Evolutionary conservation across 805 yeast genomes (phyloP).

Genomic region (Saturnispora saitoi): DNA sequence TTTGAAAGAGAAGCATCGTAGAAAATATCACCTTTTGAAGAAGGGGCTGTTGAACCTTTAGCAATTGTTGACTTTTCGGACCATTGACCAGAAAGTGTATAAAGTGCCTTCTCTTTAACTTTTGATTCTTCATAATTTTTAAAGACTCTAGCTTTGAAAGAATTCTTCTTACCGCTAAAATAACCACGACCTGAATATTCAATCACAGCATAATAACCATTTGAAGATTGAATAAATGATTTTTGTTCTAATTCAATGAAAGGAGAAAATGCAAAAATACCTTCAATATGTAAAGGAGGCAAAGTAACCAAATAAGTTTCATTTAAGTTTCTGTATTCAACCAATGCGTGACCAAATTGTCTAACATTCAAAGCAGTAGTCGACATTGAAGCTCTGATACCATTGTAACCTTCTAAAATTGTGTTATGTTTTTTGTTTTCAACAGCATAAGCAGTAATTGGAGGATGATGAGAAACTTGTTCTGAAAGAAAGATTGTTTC

Average conservation of each 20-base stretch:
- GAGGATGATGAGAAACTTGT: conserved; percentile 97
- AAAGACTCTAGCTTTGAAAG: conserved; percentile 78
- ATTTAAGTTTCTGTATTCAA: conserved; percentile 50
- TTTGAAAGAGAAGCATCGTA: conserved; percentile 49
- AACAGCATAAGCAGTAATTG: conserved; percentile 87
- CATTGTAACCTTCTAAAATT: conserved; percentile 79
- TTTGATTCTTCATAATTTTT: conserved; percentile 40
- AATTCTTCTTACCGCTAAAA: conserved; percentile 89
- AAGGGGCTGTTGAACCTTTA: conserved; percentile 41
- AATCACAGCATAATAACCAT: conserved; percentile 63
- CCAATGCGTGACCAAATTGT: conserved; percentile 86
- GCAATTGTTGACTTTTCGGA: conserved; percentile 61
- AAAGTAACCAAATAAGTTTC: conserved; percentile 76
- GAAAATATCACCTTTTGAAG: conserved; percentile 43
- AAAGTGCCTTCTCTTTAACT: conserved; percentile 56
- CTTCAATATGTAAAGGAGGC: conserved; percentile 93
- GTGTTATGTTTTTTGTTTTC: conserved; percentile 64
- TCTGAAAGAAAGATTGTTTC: conserved; percentile 76
- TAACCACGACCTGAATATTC: conserved; percentile 92
- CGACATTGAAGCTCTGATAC: conserved; percentile 75
- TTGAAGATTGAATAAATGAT: conserved; percentile 73
- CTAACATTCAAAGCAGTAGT: conserved; percentile 72
- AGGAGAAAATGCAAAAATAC: conserved; percentile 83
- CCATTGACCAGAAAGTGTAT: conserved; percentile 90
- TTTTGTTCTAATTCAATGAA: conserved; percentile 90